Base-by-base conservation (phyloP, 129 eudicot species). In the Rutidosis leptorrhynchoides region DNA sequence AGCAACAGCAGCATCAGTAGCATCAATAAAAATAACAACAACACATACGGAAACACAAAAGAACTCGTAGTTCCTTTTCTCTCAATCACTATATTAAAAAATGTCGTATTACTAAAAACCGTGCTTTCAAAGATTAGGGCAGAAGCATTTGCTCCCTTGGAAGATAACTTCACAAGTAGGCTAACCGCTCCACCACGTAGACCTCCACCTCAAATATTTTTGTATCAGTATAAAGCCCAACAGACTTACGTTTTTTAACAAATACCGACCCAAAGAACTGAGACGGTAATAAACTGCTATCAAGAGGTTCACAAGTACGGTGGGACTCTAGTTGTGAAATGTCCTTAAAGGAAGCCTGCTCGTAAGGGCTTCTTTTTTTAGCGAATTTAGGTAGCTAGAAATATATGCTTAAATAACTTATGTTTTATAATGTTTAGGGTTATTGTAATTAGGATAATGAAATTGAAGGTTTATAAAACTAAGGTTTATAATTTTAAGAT, bases 231-330 rank as follows among this genome's bases (percentile, higher is more conserved):
- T 56, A 70, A 63, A 62, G 60, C 51, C 0, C 75, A 62, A 27
- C 80, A 69, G 16, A 2, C 65, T 27, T 70, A 63, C 48, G 22
- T 66, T 57, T 73, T 74, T 32, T 62, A 74, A 30, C 79, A 74
- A 59, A 58, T 20, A 20, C 60, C 75, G 1, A 42, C 52, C 5
- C 30, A 20, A 58, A 58, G 54, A 8, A 67, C 79, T 3, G 74
- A 59, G 17, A 45, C 45, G 32, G 68, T 67, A 54, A 57, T 74
- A 16, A 74, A 69, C 58, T 79, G 77, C 80, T 69, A 68, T 20
- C 60, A 74, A 19, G 83, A 73, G 7, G 74, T 75, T 55, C 52
- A 64, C 64, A 64, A 64, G 27, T 80, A 74, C 42, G 83, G 80
- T 10, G 80, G 80, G 30, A 37, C 66, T 15, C 73, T 74, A 30